Conservation (phyloP, 805 yeast species). For the Pichia gijzeniarum region DNA sequence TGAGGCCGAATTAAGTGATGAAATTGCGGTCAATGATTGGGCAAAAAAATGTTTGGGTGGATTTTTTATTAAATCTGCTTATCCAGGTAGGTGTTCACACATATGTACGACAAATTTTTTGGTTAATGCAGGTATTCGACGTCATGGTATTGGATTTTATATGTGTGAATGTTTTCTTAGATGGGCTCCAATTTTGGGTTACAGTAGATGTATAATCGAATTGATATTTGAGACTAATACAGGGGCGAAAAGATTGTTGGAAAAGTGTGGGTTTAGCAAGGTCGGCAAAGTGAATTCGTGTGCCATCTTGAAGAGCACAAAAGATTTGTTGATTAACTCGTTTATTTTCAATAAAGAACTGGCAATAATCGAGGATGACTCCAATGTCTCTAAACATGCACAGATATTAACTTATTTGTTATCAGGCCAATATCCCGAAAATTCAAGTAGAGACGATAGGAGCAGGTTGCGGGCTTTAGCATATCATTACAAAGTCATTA, state of each 20-base stretch:
- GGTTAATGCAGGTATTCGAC: slow-evolving; percentile 89
- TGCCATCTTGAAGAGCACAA: slow-evolving; percentile 79
- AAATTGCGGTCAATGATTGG: slow-evolving; percentile 57
- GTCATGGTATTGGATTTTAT: slow-evolving; percentile 85
- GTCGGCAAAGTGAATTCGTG: slow-evolving; percentile 82
- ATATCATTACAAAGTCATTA: slow-evolving; percentile 62
- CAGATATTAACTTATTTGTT: slow-evolving; percentile 70
- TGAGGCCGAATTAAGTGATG: slow-evolving; percentile 38
- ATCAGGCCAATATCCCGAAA: slow-evolving; percentile 81
- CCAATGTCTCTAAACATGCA: slow-evolving; percentile 41
- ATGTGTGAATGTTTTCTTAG: slow-evolving; percentile 76
- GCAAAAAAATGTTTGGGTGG: slow-evolving; percentile 89
- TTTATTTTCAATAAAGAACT: slow-evolving; percentile 79
- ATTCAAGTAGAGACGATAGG: slow-evolving; percentile 76
- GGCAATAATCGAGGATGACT: slow-evolving; percentile 36
- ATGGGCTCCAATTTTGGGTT: slow-evolving; percentile 90
- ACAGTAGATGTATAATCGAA: slow-evolving; percentile 76
- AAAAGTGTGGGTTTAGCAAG: slow-evolving; percentile 65
- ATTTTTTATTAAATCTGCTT: slow-evolving; percentile 78
- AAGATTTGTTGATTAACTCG: slow-evolving; percentile 73
- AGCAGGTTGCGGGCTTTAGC: slow-evolving; percentile 80
- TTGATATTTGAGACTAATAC: slow-evolving; percentile 84
- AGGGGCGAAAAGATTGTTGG: slow-evolving; percentile 75
- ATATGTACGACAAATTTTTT: slow-evolving; percentile 86
- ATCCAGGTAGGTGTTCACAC: slow-evolving; percentile 89